Base-by-base conservation (phyloP, 176 grass and related monocot genomes). In the Elaeis guineensis region DNA sequence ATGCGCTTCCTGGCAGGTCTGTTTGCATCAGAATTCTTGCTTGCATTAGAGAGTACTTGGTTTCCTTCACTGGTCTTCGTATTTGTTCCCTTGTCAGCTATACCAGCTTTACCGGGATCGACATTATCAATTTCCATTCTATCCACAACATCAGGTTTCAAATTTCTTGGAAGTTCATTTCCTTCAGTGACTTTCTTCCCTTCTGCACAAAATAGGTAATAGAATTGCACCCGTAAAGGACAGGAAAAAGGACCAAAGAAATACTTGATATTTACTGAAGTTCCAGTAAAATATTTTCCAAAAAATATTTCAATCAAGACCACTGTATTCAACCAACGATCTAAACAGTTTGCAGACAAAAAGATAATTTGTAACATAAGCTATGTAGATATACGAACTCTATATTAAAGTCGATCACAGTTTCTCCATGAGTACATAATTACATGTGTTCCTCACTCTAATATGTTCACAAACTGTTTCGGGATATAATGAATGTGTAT, bases 1-100 rank as follows among this genome's bases (percentile, higher is more conserved):
- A 84, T 84, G 63, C 75, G 69, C 70, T 79, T 84, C 28, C 61
- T 75, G 55, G 69, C 50, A 58, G 59, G 35, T 59, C 89, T 89
- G 73, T 74, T 77, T 51, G 73, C 23, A 64, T 61, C 75, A 24
- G 49, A 25, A 5, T 72, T 83, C 35, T 75, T 44, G 18, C 35
- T 20, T 17, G 55, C 49, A 18, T 20, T 25, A 4, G 25, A 64
- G 61, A 66, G 19, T 63, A 15, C 59, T 56, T 32, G 35, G 21
- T 63, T 77, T 39, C 58, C 55, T 80, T 84, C 54, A 11, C 29
- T 15, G 54, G 35, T 51, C 39, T 32, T 65, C 0, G 77, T 26
- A 44, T 51, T 54, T 59, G 61, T 65, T 52, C 60, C 79, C 25
- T 19, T 70, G 19, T 51, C 25, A 53, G 50, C 39, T 52, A 55